phyloP scores from a whole-genome alignment of 768 basidiomycete genomes.

The Lactarius pseudohatsudake region DNA sequence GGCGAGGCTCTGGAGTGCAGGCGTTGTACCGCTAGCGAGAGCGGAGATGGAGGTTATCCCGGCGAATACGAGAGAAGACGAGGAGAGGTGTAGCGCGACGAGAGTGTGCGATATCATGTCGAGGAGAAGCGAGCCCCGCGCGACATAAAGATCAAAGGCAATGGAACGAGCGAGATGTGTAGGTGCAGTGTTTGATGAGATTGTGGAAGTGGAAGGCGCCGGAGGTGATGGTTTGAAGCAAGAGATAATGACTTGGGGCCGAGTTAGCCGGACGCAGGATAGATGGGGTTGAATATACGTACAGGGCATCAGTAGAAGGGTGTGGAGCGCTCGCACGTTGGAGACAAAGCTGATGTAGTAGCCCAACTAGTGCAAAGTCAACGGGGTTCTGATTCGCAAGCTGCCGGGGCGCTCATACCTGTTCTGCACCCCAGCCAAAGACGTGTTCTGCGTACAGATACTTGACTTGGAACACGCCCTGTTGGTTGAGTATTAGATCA shows the following conservation, averaged over 20 bases:
- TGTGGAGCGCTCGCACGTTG: conserved; percentile 59
- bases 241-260: conserved; percentile 55
- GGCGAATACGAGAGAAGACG: conserved; percentile 46
- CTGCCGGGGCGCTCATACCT: conserved; percentile 38
- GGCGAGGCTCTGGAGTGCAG: conserved; percentile 71
- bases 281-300: conserved; percentile 32
- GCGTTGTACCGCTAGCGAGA: conserved; percentile 67
- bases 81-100: conserved; percentile 55
- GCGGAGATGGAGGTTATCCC: conserved; percentile 61
- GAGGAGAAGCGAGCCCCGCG: conserved; percentile 61
- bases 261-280: conserved; percentile 33
- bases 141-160: conserved; percentile 66
- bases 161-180: conserved; percentile 58
- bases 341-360: conserved; percentile 76
- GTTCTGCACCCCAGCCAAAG: conserved; percentile 64
- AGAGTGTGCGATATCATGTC: conserved; percentile 65
- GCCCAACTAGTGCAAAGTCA: conserved; percentile 47
- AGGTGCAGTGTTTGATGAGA: conserved; percentile 43
- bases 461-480: conserved; percentile 74
- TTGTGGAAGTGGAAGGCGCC: conserved; percentile 12
- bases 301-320: conserved; percentile 71
- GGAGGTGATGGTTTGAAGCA: conserved; percentile 53
- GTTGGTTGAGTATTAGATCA: conserved; percentile 6
- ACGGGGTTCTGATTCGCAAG: background rate
- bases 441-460: conserved; percentile 76